Conservation (phyloP, 75 land plant genomes). For the Larix kaempferi region DNA sequence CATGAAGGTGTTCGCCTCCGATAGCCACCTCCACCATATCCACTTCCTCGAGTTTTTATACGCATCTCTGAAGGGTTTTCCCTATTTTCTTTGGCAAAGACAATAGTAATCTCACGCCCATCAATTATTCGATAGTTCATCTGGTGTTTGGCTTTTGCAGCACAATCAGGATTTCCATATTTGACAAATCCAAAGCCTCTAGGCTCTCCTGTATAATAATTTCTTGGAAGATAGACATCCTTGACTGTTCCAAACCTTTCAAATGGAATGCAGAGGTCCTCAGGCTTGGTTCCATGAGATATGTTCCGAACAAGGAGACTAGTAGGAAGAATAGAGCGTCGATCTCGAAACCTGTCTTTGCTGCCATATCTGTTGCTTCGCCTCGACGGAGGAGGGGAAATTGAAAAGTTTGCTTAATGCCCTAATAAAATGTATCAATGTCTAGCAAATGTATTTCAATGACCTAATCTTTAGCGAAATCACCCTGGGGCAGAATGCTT, state of each 20-base stretch:
- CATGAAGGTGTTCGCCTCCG: constrained; percentile 35
- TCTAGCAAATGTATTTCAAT: too few relatives aligned
- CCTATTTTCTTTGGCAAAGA: constrained; percentile 87
- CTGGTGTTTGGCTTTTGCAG: constrained; percentile 72
- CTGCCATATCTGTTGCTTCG: constrained; percentile 39
- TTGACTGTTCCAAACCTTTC: constrained; percentile 81
- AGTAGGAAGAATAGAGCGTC: constrained; percentile 46
- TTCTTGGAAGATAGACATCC: constrained; percentile 89
- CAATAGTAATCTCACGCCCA: constrained; percentile 77
- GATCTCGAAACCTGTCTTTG: constrained; percentile 22
- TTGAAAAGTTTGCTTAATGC: too few relatives aligned
- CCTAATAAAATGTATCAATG: too few relatives aligned
- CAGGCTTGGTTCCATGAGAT: constrained; percentile 42
- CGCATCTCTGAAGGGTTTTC: constrained; percentile 88
- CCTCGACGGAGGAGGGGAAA: constrained; percentile 10
- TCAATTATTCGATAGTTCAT: constrained; percentile 64
- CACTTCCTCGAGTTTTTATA: constrained; percentile 21
- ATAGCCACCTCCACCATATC: constrained; percentile 31
- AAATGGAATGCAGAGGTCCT: constrained; percentile 77
- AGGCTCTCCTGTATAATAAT: constrained; percentile 85
- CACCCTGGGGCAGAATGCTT: too few relatives aligned
- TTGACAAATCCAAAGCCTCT: constrained; percentile 93
- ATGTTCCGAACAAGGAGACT: constrained; percentile 31
- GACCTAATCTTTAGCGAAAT: too few relatives aligned
- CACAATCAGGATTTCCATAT: constrained; percentile 64